These are phyloP conservation scores for Yarrowia sp. DNA, from an alignment of 805 yeast genomes.

Conservation along the genomic window DNA sequence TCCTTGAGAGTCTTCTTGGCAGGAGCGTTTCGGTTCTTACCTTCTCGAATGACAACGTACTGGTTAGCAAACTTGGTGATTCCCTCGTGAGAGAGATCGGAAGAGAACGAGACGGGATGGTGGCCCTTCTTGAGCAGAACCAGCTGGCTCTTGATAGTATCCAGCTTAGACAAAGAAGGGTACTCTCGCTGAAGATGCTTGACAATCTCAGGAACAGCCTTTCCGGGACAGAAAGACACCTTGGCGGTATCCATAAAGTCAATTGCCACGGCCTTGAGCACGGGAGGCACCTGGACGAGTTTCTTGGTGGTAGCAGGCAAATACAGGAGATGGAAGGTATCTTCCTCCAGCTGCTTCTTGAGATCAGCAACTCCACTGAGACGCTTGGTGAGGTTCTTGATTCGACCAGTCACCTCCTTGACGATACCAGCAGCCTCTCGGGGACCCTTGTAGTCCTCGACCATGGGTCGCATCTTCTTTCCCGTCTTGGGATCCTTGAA, in stretches of 20 bases:
- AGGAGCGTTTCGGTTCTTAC: slow-evolving; percentile 15
- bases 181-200: slow-evolving; percentile 23
- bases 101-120: neutral
- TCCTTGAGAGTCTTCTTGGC: slow-evolving; percentile 18
- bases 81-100: neutral
- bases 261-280: slow-evolving; percentile 63
- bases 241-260: slow-evolving; percentile 22
- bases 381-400: slow-evolving; percentile 26
- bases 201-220: slow-evolving; percentile 48
- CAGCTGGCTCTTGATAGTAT: slow-evolving; percentile 9
- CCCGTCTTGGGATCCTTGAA: slow-evolving; percentile 48
- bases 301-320: slow-evolving; percentile 20
- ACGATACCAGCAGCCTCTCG: slow-evolving; percentile 36
- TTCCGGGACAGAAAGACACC: slow-evolving; percentile 43
- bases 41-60: slow-evolving; percentile 15
- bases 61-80: neutral
- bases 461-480: slow-evolving; percentile 30
- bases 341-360: neutral
- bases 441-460: slow-evolving; percentile 37
- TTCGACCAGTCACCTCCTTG: slow-evolving; percentile 37
- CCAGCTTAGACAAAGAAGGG: slow-evolving; percentile 17
- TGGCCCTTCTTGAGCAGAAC: slow-evolving; percentile 9
- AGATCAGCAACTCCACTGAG: neutral
- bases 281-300: slow-evolving; percentile 54
- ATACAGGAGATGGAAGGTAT: neutral